A percentile compares a stretch with the other conserved stretches of the same genome.
Conservation (phyloP, 2,329 filamentous ascomycete genomes). For the Thelonectria rubi region DNA sequence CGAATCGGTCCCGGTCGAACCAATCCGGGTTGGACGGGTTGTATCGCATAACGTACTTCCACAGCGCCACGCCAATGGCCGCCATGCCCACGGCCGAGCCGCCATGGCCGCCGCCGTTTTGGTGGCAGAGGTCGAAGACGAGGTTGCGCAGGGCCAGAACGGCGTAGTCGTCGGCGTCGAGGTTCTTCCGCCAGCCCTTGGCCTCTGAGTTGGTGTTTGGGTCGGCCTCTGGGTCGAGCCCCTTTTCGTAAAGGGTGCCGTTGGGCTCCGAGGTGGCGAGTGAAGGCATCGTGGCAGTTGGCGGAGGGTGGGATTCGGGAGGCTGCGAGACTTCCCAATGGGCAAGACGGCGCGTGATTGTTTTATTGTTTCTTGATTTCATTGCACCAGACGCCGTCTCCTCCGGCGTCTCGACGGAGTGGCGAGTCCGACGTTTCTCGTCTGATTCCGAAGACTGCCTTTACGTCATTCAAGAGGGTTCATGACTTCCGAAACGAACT, state of each 20-base stretch:
- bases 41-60: constrained; percentile 68
- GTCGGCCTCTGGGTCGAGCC: neutral
- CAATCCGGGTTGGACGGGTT: constrained; percentile 60
- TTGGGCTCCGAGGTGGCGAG: constrained; percentile 5
- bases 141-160: constrained; percentile 26
- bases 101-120: constrained; percentile 26
- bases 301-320: neutral
- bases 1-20: constrained; percentile 68
- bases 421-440: neutral
- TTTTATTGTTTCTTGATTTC: neutral
- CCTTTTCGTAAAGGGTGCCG: constrained; percentile 2
- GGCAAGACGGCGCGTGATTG: neutral
- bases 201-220: neutral
- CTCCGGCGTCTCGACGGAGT: neutral
- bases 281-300: constrained; percentile 12
- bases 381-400: neutral
- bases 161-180: constrained; percentile 23
- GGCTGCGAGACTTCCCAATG: neutral
- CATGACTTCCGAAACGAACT: neutral
- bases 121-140: constrained; percentile 23
- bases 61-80: constrained; percentile 52
- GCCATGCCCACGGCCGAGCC: constrained; percentile 27
- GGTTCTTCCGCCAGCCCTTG: constrained; percentile 8
- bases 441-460: neutral
- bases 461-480: neutral